Base-by-base conservation (phyloP, 2,329 filamentous ascomycete genomes). In the Coniella vitis region DNA sequence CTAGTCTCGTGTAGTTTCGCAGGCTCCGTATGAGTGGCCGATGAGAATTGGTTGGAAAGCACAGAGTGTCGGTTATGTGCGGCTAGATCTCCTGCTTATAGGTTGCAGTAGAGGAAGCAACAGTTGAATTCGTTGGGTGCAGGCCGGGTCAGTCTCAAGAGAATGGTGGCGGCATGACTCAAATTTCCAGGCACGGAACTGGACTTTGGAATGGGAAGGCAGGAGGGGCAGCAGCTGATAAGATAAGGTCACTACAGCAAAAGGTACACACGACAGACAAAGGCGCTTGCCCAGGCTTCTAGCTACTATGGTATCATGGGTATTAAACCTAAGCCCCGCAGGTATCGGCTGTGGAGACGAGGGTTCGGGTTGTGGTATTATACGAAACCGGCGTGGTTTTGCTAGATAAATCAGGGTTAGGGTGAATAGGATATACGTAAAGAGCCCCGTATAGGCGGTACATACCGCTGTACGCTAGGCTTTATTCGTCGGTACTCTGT, bases 211-310 rank as follows among this genome's bases (percentile, higher is more conserved):
- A 25, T 16, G 31, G n/a, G 29, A 31, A 19, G 32, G 9, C 3
- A 13, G 9, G 48, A 53, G 48, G 51, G 51, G 51, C 45, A 38
- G 45, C 19, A 14, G 25, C 32, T 29, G 48, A 51, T 54, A 48
- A 48, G 48, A 54, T 51, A 53, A 53, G 50, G 21, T 16, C n/a
- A n/a, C n/a, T n/a, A n/a, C n/a, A n/a, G n/a, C n/a, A n/a, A n/a
- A n/a, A n/a, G n/a, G n/a, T n/a, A n/a, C n/a, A n/a, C n/a, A n/a
- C n/a, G n/a, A n/a, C n/a, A n/a, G n/a, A n/a, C n/a, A n/a, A n/a
- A n/a, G n/a, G n/a, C n/a, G n/a, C n/a, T n/a, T n/a, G n/a, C n/a
- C n/a, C n/a, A n/a, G n/a, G n/a, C n/a, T n/a, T n/a, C n/a, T n/a
- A n/a, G n/a, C n/a, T n/a, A n/a, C n/a, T n/a, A n/a, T n/a, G n/a